Evolutionary conservation across 768 basidiomycete species (phyloP).

Genomic region (Phlebiopsis flavidoalba): DNA sequence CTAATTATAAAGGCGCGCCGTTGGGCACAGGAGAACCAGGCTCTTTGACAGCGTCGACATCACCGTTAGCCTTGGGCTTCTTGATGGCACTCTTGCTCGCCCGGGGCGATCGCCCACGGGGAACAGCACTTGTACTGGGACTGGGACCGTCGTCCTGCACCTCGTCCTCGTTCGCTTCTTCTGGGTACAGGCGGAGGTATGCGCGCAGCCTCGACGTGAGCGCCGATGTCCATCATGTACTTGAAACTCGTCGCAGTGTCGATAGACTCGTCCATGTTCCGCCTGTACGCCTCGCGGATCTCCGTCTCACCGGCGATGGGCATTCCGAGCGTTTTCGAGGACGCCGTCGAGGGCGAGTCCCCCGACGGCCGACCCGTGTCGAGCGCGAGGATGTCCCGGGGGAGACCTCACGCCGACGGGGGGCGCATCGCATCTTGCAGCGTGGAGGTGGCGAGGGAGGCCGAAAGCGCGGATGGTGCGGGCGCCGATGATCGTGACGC

Average conservation of each 20-base stretch:
- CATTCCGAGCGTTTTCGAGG: constrained; percentile 18
- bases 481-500: constrained; percentile 7
- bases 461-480: constrained; percentile 61
- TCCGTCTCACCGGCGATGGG: constrained; percentile 14
- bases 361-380: constrained; percentile 1
- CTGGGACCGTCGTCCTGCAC: constrained; percentile 6
- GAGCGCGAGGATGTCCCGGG: background rate
- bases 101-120: constrained; percentile 11
- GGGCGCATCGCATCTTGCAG: constrained; percentile 48
- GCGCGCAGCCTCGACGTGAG: constrained; percentile 28
- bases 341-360: constrained; percentile 20
- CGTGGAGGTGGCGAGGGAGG: constrained; percentile 56
- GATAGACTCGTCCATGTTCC: constrained; percentile 42
- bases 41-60: constrained; percentile 2
- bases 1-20: too few relatives aligned
- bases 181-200: constrained; percentile 7
- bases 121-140: constrained; percentile 1
- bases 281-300: constrained; percentile 34
- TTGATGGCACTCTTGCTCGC: constrained; percentile 21
- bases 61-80: constrained; percentile 14
- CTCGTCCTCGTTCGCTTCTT: background rate
- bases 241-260: constrained; percentile 44
- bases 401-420: constrained; percentile 9
- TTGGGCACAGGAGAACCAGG: constrained; percentile 4
- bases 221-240: constrained; percentile 40